Evolutionary conservation across 1,284 basidiomycete species (phyloP).

Genomic region (Sporisorium reilianum): DNA sequence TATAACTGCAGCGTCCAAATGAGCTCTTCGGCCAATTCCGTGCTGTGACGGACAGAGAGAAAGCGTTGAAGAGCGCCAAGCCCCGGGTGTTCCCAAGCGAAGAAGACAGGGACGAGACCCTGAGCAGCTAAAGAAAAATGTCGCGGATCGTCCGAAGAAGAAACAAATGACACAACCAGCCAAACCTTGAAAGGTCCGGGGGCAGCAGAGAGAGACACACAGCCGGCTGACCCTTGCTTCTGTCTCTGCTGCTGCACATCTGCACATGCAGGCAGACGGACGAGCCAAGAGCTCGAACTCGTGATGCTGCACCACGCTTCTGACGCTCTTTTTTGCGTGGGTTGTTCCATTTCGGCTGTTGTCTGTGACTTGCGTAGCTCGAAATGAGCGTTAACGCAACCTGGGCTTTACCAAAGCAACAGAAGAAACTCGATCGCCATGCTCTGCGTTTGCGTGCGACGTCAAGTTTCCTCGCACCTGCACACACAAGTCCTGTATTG

Average conservation of each 20-base stretch:
- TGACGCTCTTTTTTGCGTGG: neutral
- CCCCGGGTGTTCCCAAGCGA: constrained; percentile 2
- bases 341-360: neutral
- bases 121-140: neutral
- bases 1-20: neutral
- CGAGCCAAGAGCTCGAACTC: neutral
- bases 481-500: too few species aligned
- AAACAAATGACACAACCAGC: neutral
- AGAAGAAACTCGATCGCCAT: neutral
- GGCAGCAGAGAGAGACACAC: neutral
- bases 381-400: neutral
- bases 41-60: neutral
- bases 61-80: neutral
- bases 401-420: neutral
- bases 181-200: neutral
- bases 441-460: neutral
- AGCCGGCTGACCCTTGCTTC: too few species aligned
- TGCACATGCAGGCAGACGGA: neutral
- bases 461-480: neutral
- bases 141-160: neutral
- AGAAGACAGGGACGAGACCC: constrained; percentile 1
- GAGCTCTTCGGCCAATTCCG: neutral
- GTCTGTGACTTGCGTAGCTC: neutral
- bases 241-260: neutral
- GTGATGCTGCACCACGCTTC: neutral